phyloP scores from a whole-genome alignment of 768 basidiomycete genomes.

The Fomitopsis pulvina region DNA sequence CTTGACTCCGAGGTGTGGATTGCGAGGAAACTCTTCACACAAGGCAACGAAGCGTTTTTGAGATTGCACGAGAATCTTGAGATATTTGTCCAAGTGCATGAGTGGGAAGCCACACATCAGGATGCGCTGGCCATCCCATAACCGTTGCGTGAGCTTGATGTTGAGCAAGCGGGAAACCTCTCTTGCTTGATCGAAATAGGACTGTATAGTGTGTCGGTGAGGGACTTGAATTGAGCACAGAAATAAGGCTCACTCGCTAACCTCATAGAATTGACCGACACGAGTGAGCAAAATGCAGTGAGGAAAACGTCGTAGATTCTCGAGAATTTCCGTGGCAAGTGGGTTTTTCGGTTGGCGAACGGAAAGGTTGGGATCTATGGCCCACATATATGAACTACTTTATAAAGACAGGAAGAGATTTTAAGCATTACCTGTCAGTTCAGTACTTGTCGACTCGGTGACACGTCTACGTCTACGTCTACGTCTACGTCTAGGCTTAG shows the following conservation, averaged over 20 bases:
- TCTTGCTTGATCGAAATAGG: conserved; percentile 88
- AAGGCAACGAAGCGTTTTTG: conserved; percentile 84
- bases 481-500: background rate
- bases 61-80: conserved; percentile 80
- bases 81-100: conserved; percentile 75
- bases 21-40: conserved; percentile 82
- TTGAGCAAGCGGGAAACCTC: conserved; percentile 70
- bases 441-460: too few relatives aligned
- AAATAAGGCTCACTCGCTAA: conserved; percentile 77
- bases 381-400: too few relatives aligned
- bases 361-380: background rate
- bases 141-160: conserved; percentile 76
- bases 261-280: conserved; percentile 96
- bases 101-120: conserved; percentile 92
- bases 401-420: too few relatives aligned
- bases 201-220: conserved; percentile 38
- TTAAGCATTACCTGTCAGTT: too few relatives aligned
- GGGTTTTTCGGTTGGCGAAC: conserved; percentile 31
- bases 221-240: conserved; percentile 17
- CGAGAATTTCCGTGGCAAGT: conserved; percentile 63
- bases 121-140: conserved; percentile 63
- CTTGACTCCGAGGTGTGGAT: conserved; percentile 39
- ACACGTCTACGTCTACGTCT: background rate
- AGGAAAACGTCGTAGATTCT: conserved; percentile 71
- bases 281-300: conserved; percentile 87